A percentile compares a stretch with the other conserved stretches of the same genome.
These are phyloP conservation scores for Suillus occidentalis DNA, from an alignment of 768 basidiomycete genomes.

Conservation along the genomic window DNA sequence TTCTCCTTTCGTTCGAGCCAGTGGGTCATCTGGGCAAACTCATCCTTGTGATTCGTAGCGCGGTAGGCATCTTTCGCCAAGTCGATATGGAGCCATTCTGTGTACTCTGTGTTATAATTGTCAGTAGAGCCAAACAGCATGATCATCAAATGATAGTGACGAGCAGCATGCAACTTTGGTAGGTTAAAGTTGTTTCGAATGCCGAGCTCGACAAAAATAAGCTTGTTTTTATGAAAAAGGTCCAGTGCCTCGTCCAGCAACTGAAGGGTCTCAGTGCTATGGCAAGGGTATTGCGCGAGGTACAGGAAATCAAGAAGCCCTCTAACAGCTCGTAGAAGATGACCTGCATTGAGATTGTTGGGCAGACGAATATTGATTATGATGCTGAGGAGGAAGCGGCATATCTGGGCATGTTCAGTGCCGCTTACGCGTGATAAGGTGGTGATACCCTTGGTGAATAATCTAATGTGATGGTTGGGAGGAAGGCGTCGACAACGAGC, in stretches of 20 bases:
- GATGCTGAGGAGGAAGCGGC: too few relatives aligned
- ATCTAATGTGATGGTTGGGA: too few relatives aligned
- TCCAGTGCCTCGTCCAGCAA: background rate
- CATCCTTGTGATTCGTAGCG: background rate
- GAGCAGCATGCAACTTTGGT: background rate
- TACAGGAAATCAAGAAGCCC: background rate
- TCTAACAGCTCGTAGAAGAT: too few relatives aligned
- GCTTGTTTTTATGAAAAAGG: background rate
- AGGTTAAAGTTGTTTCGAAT: background rate
- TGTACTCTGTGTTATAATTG: background rate
- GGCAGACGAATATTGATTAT: too few relatives aligned
- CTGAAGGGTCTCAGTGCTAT: background rate
- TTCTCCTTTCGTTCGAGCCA: background rate
- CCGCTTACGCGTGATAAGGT: too few relatives aligned
- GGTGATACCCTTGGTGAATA: too few relatives aligned
- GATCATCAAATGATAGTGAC: background rate
- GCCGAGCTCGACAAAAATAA: background rate
- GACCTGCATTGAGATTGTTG: too few relatives aligned
- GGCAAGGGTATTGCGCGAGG: background rate
- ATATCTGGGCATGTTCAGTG: too few relatives aligned
- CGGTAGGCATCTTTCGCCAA: background rate
- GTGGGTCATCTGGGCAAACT: background rate
- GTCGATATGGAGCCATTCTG: too few relatives aligned
- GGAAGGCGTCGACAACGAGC: too few relatives aligned
- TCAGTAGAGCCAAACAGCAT: background rate